phyloP scores from a whole-genome alignment of 148 eudicot species.

The Polygonum maritimum region DNA sequence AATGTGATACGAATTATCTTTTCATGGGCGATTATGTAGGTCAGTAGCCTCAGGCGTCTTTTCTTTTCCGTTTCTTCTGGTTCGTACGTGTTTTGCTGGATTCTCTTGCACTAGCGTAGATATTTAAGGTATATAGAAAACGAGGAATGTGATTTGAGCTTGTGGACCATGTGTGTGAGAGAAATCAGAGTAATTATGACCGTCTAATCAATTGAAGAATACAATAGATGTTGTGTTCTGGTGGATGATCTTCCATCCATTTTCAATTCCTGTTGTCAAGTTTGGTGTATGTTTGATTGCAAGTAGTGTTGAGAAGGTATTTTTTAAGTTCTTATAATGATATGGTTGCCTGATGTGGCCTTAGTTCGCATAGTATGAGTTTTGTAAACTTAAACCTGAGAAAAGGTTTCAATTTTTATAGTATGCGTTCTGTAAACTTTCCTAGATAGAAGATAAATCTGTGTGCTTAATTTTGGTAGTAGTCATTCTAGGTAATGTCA shows the following conservation, averaged over 20 bases:
- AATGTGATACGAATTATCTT: constrained; percentile 41
- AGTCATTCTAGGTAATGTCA: too few relatives aligned
- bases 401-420: background rate
- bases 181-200: background rate
- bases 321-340: background rate
- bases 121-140: background rate
- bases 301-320: background rate
- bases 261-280: too few relatives aligned
- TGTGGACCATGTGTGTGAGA: background rate
- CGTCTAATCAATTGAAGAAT: background rate
- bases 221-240: background rate
- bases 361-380: background rate
- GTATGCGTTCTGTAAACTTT: too few relatives aligned
- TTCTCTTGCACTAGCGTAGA: background rate
- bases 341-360: background rate
- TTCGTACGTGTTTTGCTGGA: background rate
- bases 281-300: too few relatives aligned
- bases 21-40: constrained; percentile 54
- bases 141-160: background rate
- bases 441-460: background rate
- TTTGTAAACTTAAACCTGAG: background rate
- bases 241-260: background rate
- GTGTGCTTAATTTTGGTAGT: background rate
- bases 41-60: constrained; percentile 15
- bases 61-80: background rate